phyloP scores from a whole-genome alignment of 2,329 filamentous ascomycete species.

The Alternaria gaisen region DNA sequence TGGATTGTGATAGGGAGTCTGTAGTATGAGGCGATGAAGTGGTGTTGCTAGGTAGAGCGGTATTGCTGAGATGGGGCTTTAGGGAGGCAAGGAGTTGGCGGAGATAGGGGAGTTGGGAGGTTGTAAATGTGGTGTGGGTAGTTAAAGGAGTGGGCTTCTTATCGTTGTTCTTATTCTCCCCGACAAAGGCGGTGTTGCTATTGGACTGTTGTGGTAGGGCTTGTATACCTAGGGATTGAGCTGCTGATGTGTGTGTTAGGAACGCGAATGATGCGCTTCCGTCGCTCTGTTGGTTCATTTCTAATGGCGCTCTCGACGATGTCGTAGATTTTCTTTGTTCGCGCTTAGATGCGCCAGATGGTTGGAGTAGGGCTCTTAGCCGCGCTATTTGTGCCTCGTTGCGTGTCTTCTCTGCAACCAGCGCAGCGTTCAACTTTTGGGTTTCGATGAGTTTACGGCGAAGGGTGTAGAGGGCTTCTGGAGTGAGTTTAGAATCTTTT shows the following conservation, averaged over 20 bases:
- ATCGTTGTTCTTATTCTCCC: conserved; percentile 12
- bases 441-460: conserved; percentile 79
- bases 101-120: conserved; percentile 84
- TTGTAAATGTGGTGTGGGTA: conserved; percentile 78
- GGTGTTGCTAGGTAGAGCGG: conserved; percentile 30
- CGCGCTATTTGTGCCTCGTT: conserved; percentile 76
- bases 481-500: conserved; percentile 59
- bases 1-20: conserved; percentile 5
- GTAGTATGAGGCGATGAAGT: conserved; percentile 13
- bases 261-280: conserved; percentile 60
- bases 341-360: conserved; percentile 22
- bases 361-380: conserved; percentile 65
- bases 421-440: conserved; percentile 74
- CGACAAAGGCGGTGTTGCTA: conserved; percentile 22
- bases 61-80: conserved; percentile 67
- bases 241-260: conserved; percentile 61
- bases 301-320: conserved; percentile 12
- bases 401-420: conserved; percentile 73
- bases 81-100: conserved; percentile 74
- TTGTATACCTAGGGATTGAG: conserved; percentile 57
- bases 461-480: conserved; percentile 75
- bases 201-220: conserved; percentile 37
- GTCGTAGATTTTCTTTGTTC: conserved; percentile 33
- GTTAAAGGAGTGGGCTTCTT: conserved; percentile 60
- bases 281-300: neutral